Percentiles rank a stretch among this genome's conserved stretches.
Evolutionary conservation across 202 grass and related monocot species (phyloP).

Genomic region (Cymbopogon flexuosus): DNA sequence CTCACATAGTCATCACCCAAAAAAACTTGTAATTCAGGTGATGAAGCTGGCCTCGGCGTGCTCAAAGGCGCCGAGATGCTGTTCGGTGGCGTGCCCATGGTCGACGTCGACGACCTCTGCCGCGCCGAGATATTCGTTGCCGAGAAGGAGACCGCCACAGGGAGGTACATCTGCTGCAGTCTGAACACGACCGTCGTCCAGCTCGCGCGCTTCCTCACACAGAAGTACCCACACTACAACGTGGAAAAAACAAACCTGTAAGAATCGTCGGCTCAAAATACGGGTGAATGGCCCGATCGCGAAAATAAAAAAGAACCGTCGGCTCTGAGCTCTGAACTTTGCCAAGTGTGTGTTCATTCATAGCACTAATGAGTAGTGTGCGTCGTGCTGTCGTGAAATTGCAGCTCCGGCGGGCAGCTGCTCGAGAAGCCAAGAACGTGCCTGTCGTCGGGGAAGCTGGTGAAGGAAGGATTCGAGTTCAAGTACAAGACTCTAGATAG

Average conservation of each 20-base stretch:
- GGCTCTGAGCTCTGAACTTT: too few species aligned
- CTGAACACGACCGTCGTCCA: constrained; percentile 37
- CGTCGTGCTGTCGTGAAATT: neutral
- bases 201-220: constrained; percentile 38
- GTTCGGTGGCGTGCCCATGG: constrained; percentile 33
- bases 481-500: constrained; percentile 48
- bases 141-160: constrained; percentile 11
- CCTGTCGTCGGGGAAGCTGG: constrained; percentile 58
- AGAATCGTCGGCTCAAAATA: neutral
- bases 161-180: constrained; percentile 60
- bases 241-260: constrained; percentile 16
- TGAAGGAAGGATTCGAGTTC: constrained; percentile 57
- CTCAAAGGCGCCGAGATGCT: constrained; percentile 33
- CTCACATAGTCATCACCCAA: too few species aligned
- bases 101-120: too few species aligned
- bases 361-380: neutral
- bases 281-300: too few species aligned
- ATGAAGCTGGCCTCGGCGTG: constrained; percentile 9
- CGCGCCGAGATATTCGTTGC: too few species aligned
- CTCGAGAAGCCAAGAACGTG: constrained; percentile 41
- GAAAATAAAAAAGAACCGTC: too few species aligned
- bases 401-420: constrained; percentile 41
- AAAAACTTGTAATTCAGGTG: neutral
- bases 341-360: neutral
- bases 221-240: constrained; percentile 53